Conservation (phyloP, 768 basidiomycete species). For the Suillus decipiens region DNA sequence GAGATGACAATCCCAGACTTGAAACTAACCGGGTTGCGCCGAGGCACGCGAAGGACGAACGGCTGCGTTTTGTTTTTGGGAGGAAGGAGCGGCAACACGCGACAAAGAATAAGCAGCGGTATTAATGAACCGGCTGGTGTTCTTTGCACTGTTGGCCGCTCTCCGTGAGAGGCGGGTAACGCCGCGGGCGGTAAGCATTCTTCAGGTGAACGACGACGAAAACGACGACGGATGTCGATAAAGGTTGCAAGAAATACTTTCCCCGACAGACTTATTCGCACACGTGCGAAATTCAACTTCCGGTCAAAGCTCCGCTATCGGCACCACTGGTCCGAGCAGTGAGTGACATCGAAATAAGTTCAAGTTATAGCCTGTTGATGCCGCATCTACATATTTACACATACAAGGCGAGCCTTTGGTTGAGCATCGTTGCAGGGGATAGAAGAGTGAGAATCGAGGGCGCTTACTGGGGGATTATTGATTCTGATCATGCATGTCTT, state of each 20-base stretch:
- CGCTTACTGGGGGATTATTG: background rate
- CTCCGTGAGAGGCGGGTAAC: conserved; percentile 86
- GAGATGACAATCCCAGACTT: background rate
- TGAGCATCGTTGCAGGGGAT: background rate
- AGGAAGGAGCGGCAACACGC: conserved; percentile 50
- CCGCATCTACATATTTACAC: background rate
- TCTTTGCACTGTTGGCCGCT: conserved; percentile 73
- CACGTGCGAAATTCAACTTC: conserved; percentile 1
- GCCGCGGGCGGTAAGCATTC: conserved; percentile 81
- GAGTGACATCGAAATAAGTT: too few relatives aligned
- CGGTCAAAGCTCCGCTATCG: conserved; percentile 1
- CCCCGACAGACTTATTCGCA: conserved; percentile 3
- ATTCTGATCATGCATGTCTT: background rate
- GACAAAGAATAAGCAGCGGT: conserved; percentile 63
- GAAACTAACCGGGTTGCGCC: conserved; percentile 52
- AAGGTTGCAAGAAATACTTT: conserved; percentile 34
- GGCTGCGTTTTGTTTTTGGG: conserved; percentile 46
- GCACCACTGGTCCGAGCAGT: too few relatives aligned
- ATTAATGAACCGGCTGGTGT: conserved; percentile 76
- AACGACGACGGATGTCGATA: conserved; percentile 17
- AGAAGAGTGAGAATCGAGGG: too few relatives aligned
- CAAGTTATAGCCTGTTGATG: too few relatives aligned
- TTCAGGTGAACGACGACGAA: conserved; percentile 44
- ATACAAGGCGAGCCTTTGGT: background rate
- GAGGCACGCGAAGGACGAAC: conserved; percentile 52